These are phyloP conservation scores for Malus orientalis DNA, from an alignment of 306 rosid genomes.

Conservation along the genomic window DNA sequence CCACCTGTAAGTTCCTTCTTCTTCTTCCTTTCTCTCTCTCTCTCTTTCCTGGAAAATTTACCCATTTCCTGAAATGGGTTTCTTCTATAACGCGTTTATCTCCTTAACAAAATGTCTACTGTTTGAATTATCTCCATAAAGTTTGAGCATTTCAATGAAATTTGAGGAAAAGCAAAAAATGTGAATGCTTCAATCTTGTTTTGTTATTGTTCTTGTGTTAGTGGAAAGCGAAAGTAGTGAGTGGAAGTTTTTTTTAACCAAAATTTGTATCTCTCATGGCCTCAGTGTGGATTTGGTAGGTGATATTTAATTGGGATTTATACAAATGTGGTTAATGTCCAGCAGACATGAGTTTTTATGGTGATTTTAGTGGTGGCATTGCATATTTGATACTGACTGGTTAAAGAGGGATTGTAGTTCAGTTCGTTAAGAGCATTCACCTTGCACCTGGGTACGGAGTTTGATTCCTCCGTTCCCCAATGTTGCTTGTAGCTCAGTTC, in stretches of 20 bases:
- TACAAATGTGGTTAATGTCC: neutral
- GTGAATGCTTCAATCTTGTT: neutral
- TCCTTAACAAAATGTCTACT: neutral
- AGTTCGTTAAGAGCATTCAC: no score
- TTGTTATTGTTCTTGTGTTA: neutral
- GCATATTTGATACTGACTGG: neutral
- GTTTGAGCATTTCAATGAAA: neutral
- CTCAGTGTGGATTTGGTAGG: neutral
- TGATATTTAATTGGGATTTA: neutral
- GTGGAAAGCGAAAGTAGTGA: neutral
- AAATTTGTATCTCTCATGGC: neutral
- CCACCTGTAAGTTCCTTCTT: conserved; percentile 29
- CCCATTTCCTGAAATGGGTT: neutral
- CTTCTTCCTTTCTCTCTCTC: neutral
- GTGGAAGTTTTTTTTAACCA: neutral
- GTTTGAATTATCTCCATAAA: neutral
- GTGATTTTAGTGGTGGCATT: neutral
- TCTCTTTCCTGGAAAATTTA: neutral
- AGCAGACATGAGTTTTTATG: neutral
- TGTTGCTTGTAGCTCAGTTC: no score
- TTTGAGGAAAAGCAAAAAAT: neutral
- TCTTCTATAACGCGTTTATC: neutral
- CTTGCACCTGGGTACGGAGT: no score
- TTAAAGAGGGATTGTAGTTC: neutral
- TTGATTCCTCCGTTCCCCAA: no score